phyloP scores from a whole-genome alignment of 108 stramenopile species.

The Phaeodactylum tricornutum region DNA sequence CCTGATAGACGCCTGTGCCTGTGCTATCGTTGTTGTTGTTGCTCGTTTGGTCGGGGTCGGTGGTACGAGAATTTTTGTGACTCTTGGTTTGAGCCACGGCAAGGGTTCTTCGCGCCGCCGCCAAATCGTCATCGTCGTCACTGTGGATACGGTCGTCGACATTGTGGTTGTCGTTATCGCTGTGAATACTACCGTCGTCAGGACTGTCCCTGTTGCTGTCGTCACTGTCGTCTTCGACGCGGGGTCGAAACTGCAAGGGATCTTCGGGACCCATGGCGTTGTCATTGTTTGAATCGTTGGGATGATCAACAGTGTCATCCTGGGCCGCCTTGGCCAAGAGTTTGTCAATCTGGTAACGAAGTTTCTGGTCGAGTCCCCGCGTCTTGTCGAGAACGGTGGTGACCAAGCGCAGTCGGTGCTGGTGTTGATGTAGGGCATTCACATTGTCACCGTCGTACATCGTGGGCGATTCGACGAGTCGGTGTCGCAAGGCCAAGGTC shows the following conservation, averaged over 20 bases:
- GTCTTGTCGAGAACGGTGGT: conserved; percentile 72
- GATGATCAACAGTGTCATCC: no score
- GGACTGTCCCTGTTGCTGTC: conserved; percentile 1
- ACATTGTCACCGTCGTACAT: conserved; percentile 6
- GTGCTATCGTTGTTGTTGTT: conserved; percentile 5
- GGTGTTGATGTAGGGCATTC: no score
- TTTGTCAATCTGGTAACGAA: conserved; percentile 82
- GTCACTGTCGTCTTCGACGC: conserved; percentile 23
- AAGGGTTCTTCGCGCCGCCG: conserved; percentile 27
- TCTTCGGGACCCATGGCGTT: conserved; percentile 16
- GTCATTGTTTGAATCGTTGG: conserved; percentile 4
- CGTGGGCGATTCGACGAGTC: neutral
- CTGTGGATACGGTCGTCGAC: conserved; percentile 15
- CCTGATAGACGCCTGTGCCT: conserved; percentile 47
- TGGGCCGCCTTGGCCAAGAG: no score
- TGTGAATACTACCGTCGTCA: conserved; percentile 13
- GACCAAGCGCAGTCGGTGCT: conserved; percentile 42
- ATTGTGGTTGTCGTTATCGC: conserved; percentile 6
- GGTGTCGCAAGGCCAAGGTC: conserved; percentile 9
- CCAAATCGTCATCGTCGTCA: conserved; percentile 22
- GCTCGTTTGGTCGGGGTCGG: conserved; percentile 2
- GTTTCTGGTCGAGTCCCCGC: conserved; percentile 72
- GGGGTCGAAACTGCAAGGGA: conserved; percentile 32
- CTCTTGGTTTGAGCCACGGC: conserved; percentile 4
- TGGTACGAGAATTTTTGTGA: neutral